Conservation (phyloP, 345 rosid genomes). For the Corchorus olitorius region DNA sequence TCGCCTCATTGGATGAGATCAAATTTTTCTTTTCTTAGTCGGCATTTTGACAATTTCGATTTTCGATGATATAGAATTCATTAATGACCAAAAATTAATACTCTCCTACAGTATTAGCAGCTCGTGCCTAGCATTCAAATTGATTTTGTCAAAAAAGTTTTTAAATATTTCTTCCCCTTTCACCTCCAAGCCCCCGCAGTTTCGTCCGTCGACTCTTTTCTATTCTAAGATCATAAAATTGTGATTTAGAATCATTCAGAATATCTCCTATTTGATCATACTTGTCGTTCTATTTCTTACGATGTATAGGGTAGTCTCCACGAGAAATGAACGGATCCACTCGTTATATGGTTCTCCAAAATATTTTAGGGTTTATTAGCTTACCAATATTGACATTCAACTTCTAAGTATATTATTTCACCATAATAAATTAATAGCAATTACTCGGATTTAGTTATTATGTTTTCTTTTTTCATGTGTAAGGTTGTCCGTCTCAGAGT, state of each 20-base stretch:
- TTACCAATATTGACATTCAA: neutral
- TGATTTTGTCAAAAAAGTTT: no score
- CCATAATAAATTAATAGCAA: no score
- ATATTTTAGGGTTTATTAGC: neutral
- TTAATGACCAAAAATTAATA: neutral
- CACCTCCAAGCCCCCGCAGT: no score
- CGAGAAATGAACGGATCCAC: neutral
- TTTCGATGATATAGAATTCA: no score
- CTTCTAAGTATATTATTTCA: neutral
- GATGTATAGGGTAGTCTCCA: no score
- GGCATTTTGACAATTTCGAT: neutral
- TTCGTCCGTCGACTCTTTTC: neutral
- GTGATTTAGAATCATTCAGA: neutral
- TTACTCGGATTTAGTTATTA: no score
- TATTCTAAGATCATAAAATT: neutral
- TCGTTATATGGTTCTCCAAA: no score
- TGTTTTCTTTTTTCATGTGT: no score
- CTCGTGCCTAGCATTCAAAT: neutral
- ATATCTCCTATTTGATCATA: neutral
- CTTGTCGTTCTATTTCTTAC: neutral
- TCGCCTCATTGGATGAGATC: neutral
- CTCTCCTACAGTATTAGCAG: neutral
- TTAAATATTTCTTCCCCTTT: no score
- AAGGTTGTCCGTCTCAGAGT: no score
- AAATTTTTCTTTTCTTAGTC: neutral